Conservation (phyloP, 2,329 filamentous ascomycete species). For the Sporothrix variecibatus region DNA sequence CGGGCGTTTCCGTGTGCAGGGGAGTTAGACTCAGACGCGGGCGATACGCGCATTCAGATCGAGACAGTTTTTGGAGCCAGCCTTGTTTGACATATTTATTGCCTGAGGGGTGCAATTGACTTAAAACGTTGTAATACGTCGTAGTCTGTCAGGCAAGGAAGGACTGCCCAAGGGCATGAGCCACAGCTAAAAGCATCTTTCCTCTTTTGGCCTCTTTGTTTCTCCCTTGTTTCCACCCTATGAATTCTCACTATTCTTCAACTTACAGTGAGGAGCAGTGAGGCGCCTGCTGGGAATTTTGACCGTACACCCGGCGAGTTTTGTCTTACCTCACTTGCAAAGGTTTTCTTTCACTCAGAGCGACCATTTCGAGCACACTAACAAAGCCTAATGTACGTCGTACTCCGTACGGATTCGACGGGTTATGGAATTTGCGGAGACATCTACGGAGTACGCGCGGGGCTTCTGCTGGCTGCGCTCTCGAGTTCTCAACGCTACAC, state of each 20-base stretch:
- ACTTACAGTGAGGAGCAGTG: too few species aligned
- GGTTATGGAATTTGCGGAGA: neutral
- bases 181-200: neutral
- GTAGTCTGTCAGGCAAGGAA: neutral
- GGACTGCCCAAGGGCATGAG: neutral
- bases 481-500: neutral
- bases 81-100: neutral
- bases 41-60: slow-evolving; percentile 25
- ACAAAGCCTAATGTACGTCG: neutral
- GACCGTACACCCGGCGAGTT: neutral
- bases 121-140: neutral
- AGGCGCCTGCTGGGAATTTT: too few species aligned
- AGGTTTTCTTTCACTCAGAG: neutral
- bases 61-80: neutral
- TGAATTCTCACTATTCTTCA: too few species aligned
- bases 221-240: neutral
- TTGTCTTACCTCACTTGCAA: neutral
- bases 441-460: neutral
- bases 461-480: neutral
- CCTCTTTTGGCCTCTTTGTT: neutral
- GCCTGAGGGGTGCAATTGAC: slow-evolving; percentile 1
- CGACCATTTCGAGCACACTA: neutral
- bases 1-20: neutral
- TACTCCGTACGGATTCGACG: neutral
- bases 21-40: neutral